Base-by-base conservation (phyloP, 2,329 filamentous ascomycete species). In the Aspergillus costaricaensis region DNA sequence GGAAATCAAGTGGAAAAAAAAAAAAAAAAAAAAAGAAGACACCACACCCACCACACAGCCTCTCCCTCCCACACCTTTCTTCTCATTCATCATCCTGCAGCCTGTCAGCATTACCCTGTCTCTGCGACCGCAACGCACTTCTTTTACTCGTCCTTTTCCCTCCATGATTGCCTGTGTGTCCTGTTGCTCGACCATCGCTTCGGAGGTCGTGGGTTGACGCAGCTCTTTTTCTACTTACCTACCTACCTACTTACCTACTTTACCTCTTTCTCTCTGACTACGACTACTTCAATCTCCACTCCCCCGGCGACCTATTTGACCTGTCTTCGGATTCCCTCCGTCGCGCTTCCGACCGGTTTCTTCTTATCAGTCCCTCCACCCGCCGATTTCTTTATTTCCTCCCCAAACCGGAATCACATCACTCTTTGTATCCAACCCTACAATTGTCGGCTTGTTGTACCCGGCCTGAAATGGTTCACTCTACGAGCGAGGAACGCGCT, bases 401-500 rank as follows among this genome's bases (percentile, higher is more conserved):
- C 32, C 8, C 12, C 32, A 17, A 44, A 21, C 51, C 25, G 55
- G 41, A 25, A 43, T 44, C 50, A 56, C n/a, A 43, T 25, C 36
- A 10, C 60, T 58, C 57, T 60, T 62, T 63, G 63, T 61, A 62
- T 60, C 32, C 48, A 54, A 17, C 50, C 43, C 38, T 54, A 2
- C 48, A 44, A 48, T 59, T 61, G 55, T 57, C 61, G 48, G 51
- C 62, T 51, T 36, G 32, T 47, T 43, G 47, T 58, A 59, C 64
- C 65, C 66, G 62, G 65, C 67, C 67, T 73, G 76, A 74, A 74
- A 79, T 79, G 77, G 75, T 78, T 66, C 72, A 72, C 67, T 70
- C 73, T 67, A 74, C 75, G 59, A 74, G 76, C 61, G 74, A 81
- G 70, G 77, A 80, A 65, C 79, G 78, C 68, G 80, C 80, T 68